Base-by-base conservation (phyloP, 2,329 filamentous ascomycete species). In the Aspergillus puulaauensis region DNA sequence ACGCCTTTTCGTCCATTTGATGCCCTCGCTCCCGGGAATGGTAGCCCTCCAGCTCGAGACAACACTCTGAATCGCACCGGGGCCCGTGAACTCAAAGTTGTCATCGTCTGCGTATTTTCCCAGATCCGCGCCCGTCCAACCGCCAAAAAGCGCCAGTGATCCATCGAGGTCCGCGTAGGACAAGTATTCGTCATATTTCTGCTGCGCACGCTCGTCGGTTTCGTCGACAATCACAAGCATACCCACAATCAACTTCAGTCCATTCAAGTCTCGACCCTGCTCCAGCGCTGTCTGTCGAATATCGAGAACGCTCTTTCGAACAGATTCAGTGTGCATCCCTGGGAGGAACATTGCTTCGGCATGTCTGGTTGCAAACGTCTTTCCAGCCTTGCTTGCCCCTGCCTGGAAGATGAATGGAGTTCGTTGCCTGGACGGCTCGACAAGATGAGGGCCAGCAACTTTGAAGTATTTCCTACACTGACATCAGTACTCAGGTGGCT, bases 31-130 rank as follows among this genome's bases (percentile, higher is more conserved):
- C 4, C 73, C 74, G 0, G 75, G 75, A 0, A 77, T 73, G 0
- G 75, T 77, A 8, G 68, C 70, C 0, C 75, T 72, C 76, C 76
- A 78, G 24, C 71, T 67, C 24, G 68, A 72, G 15, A 78, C 74
- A 66, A 78, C 70, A 15, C 73, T 75, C n/a, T 76, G 74, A 5
- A 80, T 75, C 1, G 72, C 75, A 1, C 74, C 72, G 1, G 71
- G 70, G 3, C 69, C 69, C 4, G 68, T 67, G 57, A 79, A 78
- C 15, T 37, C 35, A 37, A 37, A 37, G 14, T 37, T 4, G 9
- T 31, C 27, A 11, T 31, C 27, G 9, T 31, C 27, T 11, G 27
- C 27, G 27, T 31, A 31, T 31, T 31, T 31, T 37, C 35, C 35
- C 35, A n/a, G 35, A 2, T 37, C 35, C 1, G 27, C 27, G 1